Base-by-base conservation (phyloP, 1,139 yeast genomes). In the Diutina scorzettiae region DNA sequence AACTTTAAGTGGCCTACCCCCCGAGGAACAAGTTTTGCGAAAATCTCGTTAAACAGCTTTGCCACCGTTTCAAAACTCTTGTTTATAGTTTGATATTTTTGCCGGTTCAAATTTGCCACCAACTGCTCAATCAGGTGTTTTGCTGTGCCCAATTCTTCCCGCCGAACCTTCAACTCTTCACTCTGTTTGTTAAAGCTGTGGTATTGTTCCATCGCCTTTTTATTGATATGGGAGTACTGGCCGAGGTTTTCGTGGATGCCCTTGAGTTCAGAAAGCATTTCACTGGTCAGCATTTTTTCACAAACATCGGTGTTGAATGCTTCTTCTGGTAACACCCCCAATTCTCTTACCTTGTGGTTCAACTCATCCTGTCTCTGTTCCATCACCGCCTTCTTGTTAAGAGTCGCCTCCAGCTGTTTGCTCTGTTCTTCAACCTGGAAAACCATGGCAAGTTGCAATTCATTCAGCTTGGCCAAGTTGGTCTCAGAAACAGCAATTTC, bases 251-350 rank as follows among this genome's bases (percentile, higher is more conserved):
- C 74, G 42, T 80, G 77, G 5, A 78, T 71, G 33, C 62, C 60
- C 45, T 75, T 78, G 49, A 86, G 66, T 45, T 71, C 64, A n/a
- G 57, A 54, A 41, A 85, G 61, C 30, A 87, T 57, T 6, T 72
- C 69, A 41, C 76, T 76, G 2, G 86, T 73, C 25, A 64, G 60
- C 42, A 62, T 64, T 46, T 63, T 68, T 23, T 72, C 69, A 43
- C 55, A 64, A 6, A 67, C 66, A n/a, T 19, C 33, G 1, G 58
- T 55, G 27, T 53, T 51, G 50, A 85, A 78, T 0, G 94, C 89
- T 46, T 85, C 91, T 53, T 87, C 96, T 0, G 96, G 93, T 25
- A 89, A 65, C 1, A 85, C 82, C 9, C 96, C 96, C 42, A 89
- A 63, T 42, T 85, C 95, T 46, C 93, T 71, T 40, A 87, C 81